These are phyloP conservation scores for Seiridium unicorne DNA, from an alignment of 2,329 filamentous ascomycete species.

Conservation along the genomic window DNA sequence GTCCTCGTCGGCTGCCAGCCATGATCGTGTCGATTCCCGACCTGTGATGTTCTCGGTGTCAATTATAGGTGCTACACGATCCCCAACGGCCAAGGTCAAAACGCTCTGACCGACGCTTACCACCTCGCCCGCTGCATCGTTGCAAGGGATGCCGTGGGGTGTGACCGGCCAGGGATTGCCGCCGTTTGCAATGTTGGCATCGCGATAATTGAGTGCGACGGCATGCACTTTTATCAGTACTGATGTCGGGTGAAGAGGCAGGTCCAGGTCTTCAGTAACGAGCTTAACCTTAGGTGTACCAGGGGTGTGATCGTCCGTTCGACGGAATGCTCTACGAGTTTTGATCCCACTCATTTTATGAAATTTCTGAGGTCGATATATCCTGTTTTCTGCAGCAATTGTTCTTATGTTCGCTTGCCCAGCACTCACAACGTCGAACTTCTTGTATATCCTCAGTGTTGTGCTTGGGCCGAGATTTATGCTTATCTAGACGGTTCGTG, in stretches of 20 bases:
- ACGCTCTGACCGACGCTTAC: slow-evolving; percentile 34
- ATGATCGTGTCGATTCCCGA: slow-evolving; percentile 32
- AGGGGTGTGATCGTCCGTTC: slow-evolving; percentile 2
- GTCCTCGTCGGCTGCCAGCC: slow-evolving; percentile 42
- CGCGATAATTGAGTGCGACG: slow-evolving; percentile 32
- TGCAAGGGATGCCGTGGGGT: slow-evolving; percentile 29
- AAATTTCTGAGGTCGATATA: too few species aligned
- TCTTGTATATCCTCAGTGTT: too few species aligned
- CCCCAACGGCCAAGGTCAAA: slow-evolving; percentile 27
- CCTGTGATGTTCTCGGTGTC: slow-evolving; percentile 38
- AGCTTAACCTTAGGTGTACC: background rate
- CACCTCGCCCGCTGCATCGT: slow-evolving; percentile 41
- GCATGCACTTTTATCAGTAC: slow-evolving; percentile 26
- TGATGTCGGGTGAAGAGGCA: background rate
- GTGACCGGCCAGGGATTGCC: slow-evolving; percentile 38
- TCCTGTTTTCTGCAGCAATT: too few species aligned
- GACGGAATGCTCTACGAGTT: background rate
- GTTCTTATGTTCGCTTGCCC: too few species aligned
- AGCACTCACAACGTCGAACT: too few species aligned
- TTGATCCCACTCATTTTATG: slow-evolving; percentile 6
- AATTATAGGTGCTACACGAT: slow-evolving; percentile 35
- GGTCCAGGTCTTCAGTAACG: background rate
- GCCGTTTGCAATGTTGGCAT: slow-evolving; percentile 34
- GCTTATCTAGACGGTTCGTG: too few species aligned
- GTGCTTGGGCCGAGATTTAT: too few species aligned